Evolutionary conservation across 2,329 filamentous ascomycete genomes (phyloP), one percentile per base, ranked within the genome.

Genomic region (Epichloe hybrida): DNA sequence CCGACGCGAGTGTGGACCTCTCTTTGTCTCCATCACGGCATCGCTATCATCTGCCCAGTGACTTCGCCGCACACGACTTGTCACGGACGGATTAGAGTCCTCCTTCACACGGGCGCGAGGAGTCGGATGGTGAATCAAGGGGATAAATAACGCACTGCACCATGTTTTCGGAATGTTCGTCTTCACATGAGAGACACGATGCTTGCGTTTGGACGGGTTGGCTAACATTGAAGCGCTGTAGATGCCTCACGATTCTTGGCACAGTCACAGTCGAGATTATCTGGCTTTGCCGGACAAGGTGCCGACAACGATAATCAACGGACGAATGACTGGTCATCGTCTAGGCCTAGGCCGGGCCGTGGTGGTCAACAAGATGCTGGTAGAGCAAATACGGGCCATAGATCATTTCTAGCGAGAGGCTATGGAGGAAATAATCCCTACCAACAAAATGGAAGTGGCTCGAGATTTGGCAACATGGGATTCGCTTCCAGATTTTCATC

Each of bases 171-270:
- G 88, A 95, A 82, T 95, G 88, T 94, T 77, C 72, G 87, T 74
- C 11, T 23, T 36, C 7, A 15, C n/a, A 39, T 31, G 23, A n/a
- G 11, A 15, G 8, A 15, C 41, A 31, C 41, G 36, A 31, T 31
- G 4, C 20, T 21, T 9, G 41, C 23, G 23, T 15, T 44, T 27
- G 41, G 17, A 15, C 31, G 20, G 31, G 13, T 13, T 48, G 38
- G 46, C 47, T 52, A 35, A 49, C 23, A 20, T 11, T 15, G 11
- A 13, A 46, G 11, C 20, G 20, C 36, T 49, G 27, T 63, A 96
- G 93, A 97, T 83, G 93, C 93, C 62, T 97, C 91, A 58, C 85
- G 84, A 60, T 98, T 98, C 67, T 81, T 98, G 61, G 88, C 90
- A 54, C 93, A 97, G 79, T 96, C 90, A 58, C 90, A 95, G 74